Conservation (phyloP, 2,329 filamentous ascomycete genomes). For the Trichophyton verrucosum region DNA sequence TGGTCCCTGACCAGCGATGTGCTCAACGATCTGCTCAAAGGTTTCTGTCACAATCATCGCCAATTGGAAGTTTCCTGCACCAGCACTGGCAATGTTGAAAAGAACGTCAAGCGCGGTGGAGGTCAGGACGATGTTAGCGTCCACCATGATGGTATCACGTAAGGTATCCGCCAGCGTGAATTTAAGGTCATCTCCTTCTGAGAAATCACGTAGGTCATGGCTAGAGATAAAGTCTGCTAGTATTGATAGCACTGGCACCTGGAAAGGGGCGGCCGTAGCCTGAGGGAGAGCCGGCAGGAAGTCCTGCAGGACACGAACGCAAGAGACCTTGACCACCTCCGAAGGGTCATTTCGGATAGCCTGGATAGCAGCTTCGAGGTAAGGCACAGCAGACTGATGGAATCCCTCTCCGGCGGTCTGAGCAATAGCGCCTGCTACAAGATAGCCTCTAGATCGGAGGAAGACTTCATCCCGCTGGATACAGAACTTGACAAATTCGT, state of each 20-base stretch:
- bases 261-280: conserved; percentile 42
- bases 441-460: conserved; percentile 72
- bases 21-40: conserved; percentile 73
- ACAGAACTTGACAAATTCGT: conserved; percentile 67
- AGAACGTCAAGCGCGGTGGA: conserved; percentile 63
- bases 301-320: conserved; percentile 71
- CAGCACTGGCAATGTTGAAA: conserved; percentile 79
- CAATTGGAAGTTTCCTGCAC: conserved; percentile 81
- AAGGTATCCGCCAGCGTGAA: conserved; percentile 81
- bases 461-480: conserved; percentile 61
- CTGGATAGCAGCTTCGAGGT: conserved; percentile 51
- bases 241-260: conserved; percentile 48
- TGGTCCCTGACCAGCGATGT: conserved; percentile 50
- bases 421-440: conserved; percentile 70
- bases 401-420: conserved; percentile 51
- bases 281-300: conserved; percentile 45
- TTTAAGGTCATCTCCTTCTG: conserved; percentile 82
- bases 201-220: conserved; percentile 70
- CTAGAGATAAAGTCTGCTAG: conserved; percentile 61
- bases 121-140: conserved; percentile 61
- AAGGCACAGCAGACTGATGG: conserved; percentile 27
- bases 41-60: conserved; percentile 77
- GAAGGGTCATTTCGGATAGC: conserved; percentile 63
- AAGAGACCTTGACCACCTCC: conserved; percentile 84
- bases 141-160: conserved; percentile 67